phyloP scores from a whole-genome alignment of 2,329 filamentous ascomycete genomes.

The Calonectria pauciramosa region DNA sequence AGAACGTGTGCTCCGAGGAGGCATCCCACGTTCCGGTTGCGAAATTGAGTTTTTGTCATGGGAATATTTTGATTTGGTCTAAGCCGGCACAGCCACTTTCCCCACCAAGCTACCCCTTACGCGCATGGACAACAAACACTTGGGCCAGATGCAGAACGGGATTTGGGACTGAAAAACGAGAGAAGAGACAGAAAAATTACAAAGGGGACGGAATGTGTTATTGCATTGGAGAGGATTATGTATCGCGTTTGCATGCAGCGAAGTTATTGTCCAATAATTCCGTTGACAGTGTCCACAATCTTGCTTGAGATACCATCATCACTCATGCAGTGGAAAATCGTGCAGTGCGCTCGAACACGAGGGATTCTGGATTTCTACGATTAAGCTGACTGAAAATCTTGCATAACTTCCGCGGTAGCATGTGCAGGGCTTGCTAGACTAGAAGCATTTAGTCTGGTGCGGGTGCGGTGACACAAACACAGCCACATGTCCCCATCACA shows the following conservation, averaged over 20 bases:
- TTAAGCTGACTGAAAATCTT: not conserved
- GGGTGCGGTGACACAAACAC: not conserved
- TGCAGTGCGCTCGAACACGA: not conserved
- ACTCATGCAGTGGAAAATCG: not conserved
- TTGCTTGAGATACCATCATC: not conserved
- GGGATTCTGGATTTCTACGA: accelerated
- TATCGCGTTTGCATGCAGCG: not conserved
- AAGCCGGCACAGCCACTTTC: not conserved
- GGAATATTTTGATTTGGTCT: not conserved
- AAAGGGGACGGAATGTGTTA: not conserved
- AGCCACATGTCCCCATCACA: not conserved
- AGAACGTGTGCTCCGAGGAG: not conserved
- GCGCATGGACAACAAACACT: not conserved
- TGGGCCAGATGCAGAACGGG: not conserved
- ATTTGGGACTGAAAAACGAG: no score
- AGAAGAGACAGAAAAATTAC: not conserved
- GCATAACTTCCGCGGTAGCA: not conserved
- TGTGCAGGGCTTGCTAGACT: not conserved
- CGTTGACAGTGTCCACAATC: not conserved
- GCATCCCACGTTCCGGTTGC: not conserved
- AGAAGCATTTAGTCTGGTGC: not conserved
- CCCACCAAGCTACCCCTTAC: not conserved
- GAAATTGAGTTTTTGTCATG: not conserved
- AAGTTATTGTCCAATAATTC: no score
- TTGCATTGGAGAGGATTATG: not conserved